Percentiles rank a stretch among this genome's conserved stretches.
phyloP scores from a whole-genome alignment of 169 alveolate genomes.

The Cryptosporidium viatorum region DNA sequence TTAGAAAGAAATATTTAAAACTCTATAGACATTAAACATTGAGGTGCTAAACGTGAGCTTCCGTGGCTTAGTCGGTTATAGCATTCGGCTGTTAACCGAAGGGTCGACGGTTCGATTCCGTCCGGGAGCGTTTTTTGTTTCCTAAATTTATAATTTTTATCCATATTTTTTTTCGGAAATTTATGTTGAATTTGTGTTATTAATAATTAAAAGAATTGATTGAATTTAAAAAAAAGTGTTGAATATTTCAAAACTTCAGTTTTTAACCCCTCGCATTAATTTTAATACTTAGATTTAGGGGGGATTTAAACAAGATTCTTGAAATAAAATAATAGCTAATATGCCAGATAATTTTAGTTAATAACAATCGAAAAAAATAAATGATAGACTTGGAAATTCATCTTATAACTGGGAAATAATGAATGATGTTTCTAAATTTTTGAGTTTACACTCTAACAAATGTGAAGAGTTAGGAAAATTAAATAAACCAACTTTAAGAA shows the following conservation, averaged over 20 bases:
- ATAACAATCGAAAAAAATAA: neutral
- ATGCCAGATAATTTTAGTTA: neutral
- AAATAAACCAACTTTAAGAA: neutral
- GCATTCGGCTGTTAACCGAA: slow-evolving; percentile 78
- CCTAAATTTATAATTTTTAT: neutral
- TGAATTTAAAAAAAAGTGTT: no score
- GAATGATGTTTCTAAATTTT: neutral
- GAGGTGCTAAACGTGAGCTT: slow-evolving; percentile 15
- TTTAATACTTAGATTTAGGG: slow-evolving; percentile 24
- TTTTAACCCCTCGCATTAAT: neutral
- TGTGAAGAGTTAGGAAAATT: neutral
- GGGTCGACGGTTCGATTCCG: slow-evolving; percentile 79
- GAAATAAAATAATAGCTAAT: neutral
- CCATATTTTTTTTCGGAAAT: no score
- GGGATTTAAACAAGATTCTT: neutral
- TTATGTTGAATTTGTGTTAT: neutral
- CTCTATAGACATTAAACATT: neutral
- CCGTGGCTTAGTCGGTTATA: slow-evolving; percentile 78
- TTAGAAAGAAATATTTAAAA: neutral
- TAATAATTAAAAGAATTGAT: neutral
- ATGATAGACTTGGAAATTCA: neutral
- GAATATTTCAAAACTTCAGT: no score
- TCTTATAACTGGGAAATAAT: neutral
- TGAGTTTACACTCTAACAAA: neutral
- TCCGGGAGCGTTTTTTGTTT: slow-evolving; percentile 74